Evolutionary conservation across 257 asterid species (phyloP), one percentile per base, ranked within the genome.

Genomic region (Ilex aquifolium): DNA sequence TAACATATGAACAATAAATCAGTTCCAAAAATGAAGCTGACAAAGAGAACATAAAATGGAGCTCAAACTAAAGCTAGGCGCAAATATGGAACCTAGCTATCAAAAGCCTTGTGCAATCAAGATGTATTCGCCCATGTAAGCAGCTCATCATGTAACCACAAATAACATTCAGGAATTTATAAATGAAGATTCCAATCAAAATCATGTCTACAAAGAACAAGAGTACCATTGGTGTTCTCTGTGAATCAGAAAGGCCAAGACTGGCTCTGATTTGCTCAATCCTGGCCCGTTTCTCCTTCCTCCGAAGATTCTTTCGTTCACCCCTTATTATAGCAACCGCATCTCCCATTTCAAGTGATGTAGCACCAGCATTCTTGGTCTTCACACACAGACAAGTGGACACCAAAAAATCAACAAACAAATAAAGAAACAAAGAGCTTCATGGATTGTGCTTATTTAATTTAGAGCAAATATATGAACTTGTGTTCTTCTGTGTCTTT

Each of bases 171-270:
- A 11, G 13, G 13, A 46, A 46, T 46, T 46, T 14, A 46, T 4
- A 46, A 46, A 7, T 46, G 12, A 46, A 5, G 42, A 46, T 46
- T 10, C n/a, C 10, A 46, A 46, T 46, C 52, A 46, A 14, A 4
- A 46, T 36, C 42, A 36, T 36, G 42, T 10, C 10, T 46, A 46
- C 0, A 2, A 10, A 46, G 48, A 60, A 44, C 42, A 44, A 16
- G 56, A 52, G 52, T 92, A 89, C 99, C 96, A 50, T 30, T 50
- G 99, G 99, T 17, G 99, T 93, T 73, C 99, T 83, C 73, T 93
- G 97, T 27, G 95, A 80, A 79, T 93, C 99, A 71, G 99, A 93
- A 69, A 93, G 99, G 68, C 99, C 99, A 36, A 93, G 94, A 71
- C 95, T 90, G 57, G 84, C 95, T 80, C 99, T 85, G 59, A 93